Conservation (phyloP, 2,329 filamentous ascomycete species). For the Fusarium austroafricanum region DNA sequence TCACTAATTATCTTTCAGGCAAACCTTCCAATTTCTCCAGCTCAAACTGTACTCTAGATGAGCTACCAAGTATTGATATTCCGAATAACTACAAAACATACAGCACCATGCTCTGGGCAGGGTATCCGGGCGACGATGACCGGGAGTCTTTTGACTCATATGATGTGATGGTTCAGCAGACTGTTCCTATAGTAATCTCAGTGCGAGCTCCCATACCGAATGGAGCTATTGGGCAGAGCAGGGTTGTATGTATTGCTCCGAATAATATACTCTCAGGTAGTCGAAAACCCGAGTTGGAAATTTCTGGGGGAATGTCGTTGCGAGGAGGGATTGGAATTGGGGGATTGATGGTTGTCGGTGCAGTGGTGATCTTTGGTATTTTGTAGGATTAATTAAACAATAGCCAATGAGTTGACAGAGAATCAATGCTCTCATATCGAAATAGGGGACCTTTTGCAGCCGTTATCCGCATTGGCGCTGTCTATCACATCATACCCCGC, state of each 20-base stretch:
- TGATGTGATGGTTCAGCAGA: background rate
- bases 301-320: background rate
- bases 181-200: background rate
- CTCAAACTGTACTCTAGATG: background rate
- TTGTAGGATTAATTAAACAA: background rate
- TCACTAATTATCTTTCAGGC: background rate
- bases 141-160: background rate
- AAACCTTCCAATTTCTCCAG: background rate
- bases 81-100: background rate
- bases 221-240: rapidly evolving
- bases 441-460: background rate
- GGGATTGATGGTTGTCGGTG: background rate
- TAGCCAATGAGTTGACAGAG: background rate
- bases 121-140: background rate
- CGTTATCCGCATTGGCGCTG: no score
- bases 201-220: background rate
- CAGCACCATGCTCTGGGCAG: background rate
- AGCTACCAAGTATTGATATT: background rate
- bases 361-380: background rate
- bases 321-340: background rate
- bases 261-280: background rate
- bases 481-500: background rate
- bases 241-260: background rate
- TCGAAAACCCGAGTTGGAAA: background rate
- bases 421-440: background rate